Evolutionary conservation across 805 yeast genomes (phyloP), one percentile per base, ranked within the genome.

Genomic region (Kodamaea laetipori): DNA sequence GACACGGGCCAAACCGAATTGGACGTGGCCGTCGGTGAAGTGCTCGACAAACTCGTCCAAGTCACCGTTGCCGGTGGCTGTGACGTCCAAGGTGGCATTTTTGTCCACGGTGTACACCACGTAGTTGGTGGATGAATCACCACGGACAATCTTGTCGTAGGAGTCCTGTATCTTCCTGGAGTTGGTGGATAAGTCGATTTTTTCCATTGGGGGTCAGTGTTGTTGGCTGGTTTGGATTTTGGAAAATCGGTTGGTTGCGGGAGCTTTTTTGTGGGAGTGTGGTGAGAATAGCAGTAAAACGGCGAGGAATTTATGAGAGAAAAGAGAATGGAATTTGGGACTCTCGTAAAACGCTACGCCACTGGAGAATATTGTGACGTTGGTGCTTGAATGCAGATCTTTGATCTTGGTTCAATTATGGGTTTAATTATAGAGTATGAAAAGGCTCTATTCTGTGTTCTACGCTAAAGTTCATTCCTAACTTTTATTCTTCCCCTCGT

Each of bases 1-100:
- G 37, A 92, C 88, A 43, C 96, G 80, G 31, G 88, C 86, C 46
- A 94, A 74, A 31, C 98, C 99, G 57, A 84, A 94, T 69, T 90
- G 96, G 47, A 90, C 88, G 46, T 81, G 80, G 3, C 95, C 86
- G 52, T 92, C 97, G 53, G 82, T 84, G 61, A 94, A 92, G 49
- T 86, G 79, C 27, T 78, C 81, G 30, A 87, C 81, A 58, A 94
- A 89, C 44, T 88, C 96, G 32, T 73, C 73, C 55, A 94, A 81
- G 44, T 77, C 82, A 12, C 85, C 88, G 37, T 73, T 64, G 36
- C 92, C 94, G 4, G 71, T 54, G 12, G 65, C 70, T 3, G 71
- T 60, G 26, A 78, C 80, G 23, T 65, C 69, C 49, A 78, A 68
- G 3, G 74, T 66, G 9, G 78, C 66, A 37, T 75, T 76, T 44